Evolutionary conservation across 179 eudicot genomes (phyloP).

Genomic region (Drosera spatulata): DNA sequence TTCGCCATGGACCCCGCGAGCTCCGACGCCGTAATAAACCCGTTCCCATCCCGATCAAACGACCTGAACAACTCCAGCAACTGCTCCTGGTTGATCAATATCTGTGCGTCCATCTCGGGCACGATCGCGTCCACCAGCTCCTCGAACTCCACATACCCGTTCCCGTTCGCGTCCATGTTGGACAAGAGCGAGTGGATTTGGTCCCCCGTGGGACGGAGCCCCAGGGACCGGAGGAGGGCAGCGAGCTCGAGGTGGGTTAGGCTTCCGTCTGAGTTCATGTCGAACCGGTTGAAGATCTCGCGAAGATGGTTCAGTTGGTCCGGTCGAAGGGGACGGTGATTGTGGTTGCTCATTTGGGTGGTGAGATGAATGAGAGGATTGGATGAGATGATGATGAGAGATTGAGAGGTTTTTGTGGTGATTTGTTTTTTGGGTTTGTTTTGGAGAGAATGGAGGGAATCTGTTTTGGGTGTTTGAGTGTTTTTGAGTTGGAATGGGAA

Average conservation of each 20-base stretch:
- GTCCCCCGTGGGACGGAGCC: slow-evolving; percentile 69
- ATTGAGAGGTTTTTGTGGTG: too few species aligned
- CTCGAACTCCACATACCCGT: slow-evolving; percentile 69
- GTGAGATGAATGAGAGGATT: too few species aligned
- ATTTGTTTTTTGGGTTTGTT: too few species aligned
- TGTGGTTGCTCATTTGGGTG: too few species aligned
- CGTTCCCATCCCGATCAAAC: slow-evolving; percentile 80
- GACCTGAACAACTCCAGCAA: slow-evolving; percentile 58
- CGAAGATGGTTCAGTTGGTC: slow-evolving; percentile 49
- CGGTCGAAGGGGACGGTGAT: slow-evolving; percentile 2
- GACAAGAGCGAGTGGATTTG: slow-evolving; percentile 42
- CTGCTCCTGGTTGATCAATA: slow-evolving; percentile 56
- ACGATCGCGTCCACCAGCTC: slow-evolving; percentile 50
- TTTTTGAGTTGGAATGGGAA: too few species aligned
- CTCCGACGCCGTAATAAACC: slow-evolving; percentile 79
- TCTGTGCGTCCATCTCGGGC: slow-evolving; percentile 44
- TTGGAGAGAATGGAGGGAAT: too few species aligned
- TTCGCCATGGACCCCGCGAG: slow-evolving; percentile 78
- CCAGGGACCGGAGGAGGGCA: slow-evolving; percentile 68
- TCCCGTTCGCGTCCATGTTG: slow-evolving; percentile 63
- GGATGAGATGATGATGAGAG: too few species aligned
- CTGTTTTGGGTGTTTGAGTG: too few species aligned
- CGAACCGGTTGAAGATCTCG: slow-evolving; percentile 67
- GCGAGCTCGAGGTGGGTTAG: slow-evolving; percentile 83
- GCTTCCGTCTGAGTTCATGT: slow-evolving; percentile 79